phyloP scores from a whole-genome alignment of 257 asterid species.

The Jasminum sambac region DNA sequence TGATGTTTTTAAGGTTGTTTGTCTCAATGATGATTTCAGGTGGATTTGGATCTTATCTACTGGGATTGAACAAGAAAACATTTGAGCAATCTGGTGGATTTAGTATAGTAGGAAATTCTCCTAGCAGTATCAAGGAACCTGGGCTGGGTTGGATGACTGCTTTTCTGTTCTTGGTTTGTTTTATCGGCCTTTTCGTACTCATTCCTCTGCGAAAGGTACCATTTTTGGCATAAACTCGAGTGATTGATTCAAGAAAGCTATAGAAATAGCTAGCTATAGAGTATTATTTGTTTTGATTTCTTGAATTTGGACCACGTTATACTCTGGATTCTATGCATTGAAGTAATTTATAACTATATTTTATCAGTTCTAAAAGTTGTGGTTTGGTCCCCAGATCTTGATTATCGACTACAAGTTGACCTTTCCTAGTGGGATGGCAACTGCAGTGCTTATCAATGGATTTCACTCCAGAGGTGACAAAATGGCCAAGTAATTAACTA shows the following conservation, averaged over 20 bases:
- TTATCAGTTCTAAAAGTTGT: constrained; percentile 11
- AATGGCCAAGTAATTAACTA: constrained; percentile 61
- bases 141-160: constrained; percentile 84
- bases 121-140: constrained; percentile 69
- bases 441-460: constrained; percentile 88
- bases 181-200: constrained; percentile 77
- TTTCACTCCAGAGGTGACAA: constrained; percentile 72
- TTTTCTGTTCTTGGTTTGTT: constrained; percentile 67
- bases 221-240: constrained; percentile 15
- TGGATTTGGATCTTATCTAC: constrained; percentile 79
- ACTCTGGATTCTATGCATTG: background rate
- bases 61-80: constrained; percentile 77
- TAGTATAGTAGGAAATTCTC: constrained; percentile 52
- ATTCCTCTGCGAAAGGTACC: constrained; percentile 86
- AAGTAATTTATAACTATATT: background rate
- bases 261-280: too few relatives aligned
- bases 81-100: constrained; percentile 65
- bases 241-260: constrained; percentile 15
- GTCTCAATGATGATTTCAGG: constrained; percentile 38
- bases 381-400: constrained; percentile 58
- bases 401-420: constrained; percentile 83
- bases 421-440: constrained; percentile 94
- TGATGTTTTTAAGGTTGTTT: background rate
- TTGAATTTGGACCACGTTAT: constrained; percentile 28
- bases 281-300: background rate